Evolutionary conservation across 1,284 basidiomycete genomes (phyloP), one percentile per base, ranked within the genome.

Genomic region (Schizophyllum amplum): DNA sequence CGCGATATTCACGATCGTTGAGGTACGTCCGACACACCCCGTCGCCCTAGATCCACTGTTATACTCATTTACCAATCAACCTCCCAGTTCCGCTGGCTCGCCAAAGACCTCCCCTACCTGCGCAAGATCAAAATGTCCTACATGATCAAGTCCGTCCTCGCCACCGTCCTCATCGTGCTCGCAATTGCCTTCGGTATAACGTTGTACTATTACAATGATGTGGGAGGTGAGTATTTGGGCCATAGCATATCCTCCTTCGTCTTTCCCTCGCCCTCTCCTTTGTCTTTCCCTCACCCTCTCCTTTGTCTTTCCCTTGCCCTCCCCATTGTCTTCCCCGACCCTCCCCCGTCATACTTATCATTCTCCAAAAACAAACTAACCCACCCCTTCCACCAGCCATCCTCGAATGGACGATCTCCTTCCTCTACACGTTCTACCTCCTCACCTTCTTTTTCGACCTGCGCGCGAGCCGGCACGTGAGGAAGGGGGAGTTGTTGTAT

Each of bases 361-460:
- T 23, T 54, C 20, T 24, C 20, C n/a, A 11, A 13, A 47, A 21
- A 26, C 24, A 11, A 11, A 46, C 42, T 46, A 11, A 46, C 21
- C 53, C 24, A 55, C 47, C 4, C 52, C 24, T 55, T 23, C 50
- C 47, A 54, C 7, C 55, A 83, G 84, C 77, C 15, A 68, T 89
- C 54, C 64, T 90, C 2, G 88, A 90, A 67, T 90, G 87, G 87
- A 68, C 69, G 1, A 87, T 90, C 57, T 76, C 80, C 1, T 84
- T 90, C 59, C 81, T 84, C 7, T 90, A 83, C 66, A 84, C 84
- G 4, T 76, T 87, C 60, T 89, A 86, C 67, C 69, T 89, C 47
- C 70, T 87, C 56, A 84, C 84, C 0, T 89, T 86, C 69, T 81
- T 68, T 58, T 84, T 76, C 65, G 87, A 90, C 66, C 72, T 88